phyloP scores from a whole-genome alignment of 169 alveolate genomes.

The Sarcocystis neurona region DNA sequence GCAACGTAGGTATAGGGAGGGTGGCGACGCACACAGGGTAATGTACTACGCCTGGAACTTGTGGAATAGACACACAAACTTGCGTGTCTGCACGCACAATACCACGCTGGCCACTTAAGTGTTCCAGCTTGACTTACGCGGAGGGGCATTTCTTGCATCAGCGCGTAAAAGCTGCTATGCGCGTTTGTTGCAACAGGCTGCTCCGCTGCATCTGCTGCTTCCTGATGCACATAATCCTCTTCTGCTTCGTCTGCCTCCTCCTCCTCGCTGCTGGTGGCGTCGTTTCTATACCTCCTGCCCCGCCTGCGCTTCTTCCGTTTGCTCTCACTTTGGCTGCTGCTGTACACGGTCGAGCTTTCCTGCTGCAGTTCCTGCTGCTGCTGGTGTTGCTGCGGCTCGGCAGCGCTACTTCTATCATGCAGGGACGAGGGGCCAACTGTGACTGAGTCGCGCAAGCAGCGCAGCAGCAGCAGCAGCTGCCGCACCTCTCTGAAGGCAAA shows the following conservation, averaged over 20 bases:
- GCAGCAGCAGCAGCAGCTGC: slow-evolving; percentile 49
- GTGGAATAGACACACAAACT: no score
- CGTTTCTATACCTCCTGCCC: not conserved
- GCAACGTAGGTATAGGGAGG: no score
- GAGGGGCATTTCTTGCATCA: no score
- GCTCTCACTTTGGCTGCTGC: not conserved
- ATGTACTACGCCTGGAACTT: no score
- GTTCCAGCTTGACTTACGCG: no score
- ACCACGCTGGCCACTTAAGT: no score
- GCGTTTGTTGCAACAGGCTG: no score
- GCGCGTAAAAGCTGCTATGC: no score
- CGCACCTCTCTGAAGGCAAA: slow-evolving; percentile 51
- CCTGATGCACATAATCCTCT: not conserved
- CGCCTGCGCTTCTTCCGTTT: not conserved
- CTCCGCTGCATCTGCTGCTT: not conserved
- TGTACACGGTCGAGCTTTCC: not conserved
- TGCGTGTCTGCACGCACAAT: no score
- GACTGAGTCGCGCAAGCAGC: not conserved
- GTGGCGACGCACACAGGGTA: no score
- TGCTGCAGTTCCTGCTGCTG: not conserved
- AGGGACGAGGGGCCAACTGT: not conserved
- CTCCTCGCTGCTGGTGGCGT: not conserved
- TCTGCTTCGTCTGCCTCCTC: not conserved
- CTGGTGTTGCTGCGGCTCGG: not conserved
- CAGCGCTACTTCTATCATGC: not conserved